These are phyloP conservation scores for Globisporangium barbulae DNA, from an alignment of 352 stramenopile species.

Conservation along the genomic window DNA sequence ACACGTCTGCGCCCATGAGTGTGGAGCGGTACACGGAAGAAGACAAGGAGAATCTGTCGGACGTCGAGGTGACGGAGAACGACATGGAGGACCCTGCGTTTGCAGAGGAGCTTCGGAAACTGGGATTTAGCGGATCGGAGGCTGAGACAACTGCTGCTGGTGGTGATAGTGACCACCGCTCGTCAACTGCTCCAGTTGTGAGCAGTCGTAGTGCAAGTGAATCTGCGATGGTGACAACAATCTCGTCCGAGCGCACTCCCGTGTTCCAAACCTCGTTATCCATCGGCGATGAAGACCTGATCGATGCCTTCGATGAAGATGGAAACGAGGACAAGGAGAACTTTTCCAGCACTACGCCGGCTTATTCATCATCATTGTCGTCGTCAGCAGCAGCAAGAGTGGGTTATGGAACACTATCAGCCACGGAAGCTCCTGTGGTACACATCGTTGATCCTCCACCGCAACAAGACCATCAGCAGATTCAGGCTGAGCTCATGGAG, in stretches of 20 bases:
- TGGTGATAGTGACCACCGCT: not conserved
- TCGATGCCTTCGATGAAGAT: slow-evolving; percentile 66
- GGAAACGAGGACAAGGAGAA: slow-evolving; percentile 38
- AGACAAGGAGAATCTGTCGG: slow-evolving; percentile 20
- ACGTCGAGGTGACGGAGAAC: slow-evolving; percentile 53
- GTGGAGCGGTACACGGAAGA: slow-evolving; percentile 4
- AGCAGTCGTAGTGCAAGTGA: not conserved
- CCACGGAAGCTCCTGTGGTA: not conserved
- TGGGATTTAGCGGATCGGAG: slow-evolving; percentile 26
- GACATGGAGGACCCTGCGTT: slow-evolving; percentile 60
- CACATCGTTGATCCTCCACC: not conserved
- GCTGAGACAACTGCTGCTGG: not conserved
- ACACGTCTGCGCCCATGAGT: slow-evolving; percentile 8
- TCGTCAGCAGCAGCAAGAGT: not conserved
- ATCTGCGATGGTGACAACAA: not conserved
- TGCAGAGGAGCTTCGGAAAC: slow-evolving; percentile 36
- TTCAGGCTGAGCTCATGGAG: slow-evolving; percentile 23
- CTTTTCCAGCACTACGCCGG: slow-evolving; percentile 1
- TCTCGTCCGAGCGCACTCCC: not conserved
- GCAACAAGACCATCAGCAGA: not conserved
- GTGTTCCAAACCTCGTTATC: slow-evolving; percentile 14
- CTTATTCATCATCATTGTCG: not conserved
- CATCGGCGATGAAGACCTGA: slow-evolving; percentile 57
- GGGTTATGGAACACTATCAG: slow-evolving; percentile 2
- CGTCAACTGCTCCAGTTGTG: not conserved